Evolutionary conservation across 2,329 filamentous ascomycete species (phyloP), one percentile per base, ranked within the genome.

Genomic region (Boeremia lycopersici): DNA sequence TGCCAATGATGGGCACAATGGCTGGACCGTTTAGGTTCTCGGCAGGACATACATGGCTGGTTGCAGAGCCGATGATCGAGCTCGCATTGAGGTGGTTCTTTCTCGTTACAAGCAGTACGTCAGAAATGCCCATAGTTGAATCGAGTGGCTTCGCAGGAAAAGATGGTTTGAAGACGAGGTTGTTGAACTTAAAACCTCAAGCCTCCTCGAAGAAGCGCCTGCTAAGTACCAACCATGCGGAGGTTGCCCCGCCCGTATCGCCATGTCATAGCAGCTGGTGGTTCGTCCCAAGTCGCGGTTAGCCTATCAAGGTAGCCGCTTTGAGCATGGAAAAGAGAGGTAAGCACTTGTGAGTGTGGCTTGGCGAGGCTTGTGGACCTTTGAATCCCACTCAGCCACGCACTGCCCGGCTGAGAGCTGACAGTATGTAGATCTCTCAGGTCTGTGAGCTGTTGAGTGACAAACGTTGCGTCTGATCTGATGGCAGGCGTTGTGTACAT

Each of bases 1-100:
- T 46, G 17, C 67, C 66, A 17, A 70, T 44, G 9, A 69, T 60
- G 11, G 56, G 57, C 6, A 64, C 41, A 6, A 70, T 68, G 0
- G 41, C 13, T 6, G 64, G 64, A 0, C 64, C 62, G 7, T 31
- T 38, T 1, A 48, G 48, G 39, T 63, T 48, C 35, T 63, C 56
- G 15, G 44, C 28, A 1, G 65, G 65, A 35, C 65, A 69, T 1
- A 46, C 39, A 48, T 55, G 39, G n/a, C 53, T 53, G 7, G 39
- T 54, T 17, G 43, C 50, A 12, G 50, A 53, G 2, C 47, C 31
- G 38, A 53, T 47, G 13, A 53, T 47, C 5, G 50, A 53, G 10
- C 43, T 48, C 10, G 25, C 19, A 6, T 53, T 47, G 43, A 53
- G 25, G 12, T 38, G 31, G 13, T 47, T 33, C 31, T 38, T 53